Evolutionary conservation across 805 yeast species (phyloP), one percentile per base, ranked within the genome.

Genomic region (Myxozyma kluyveri): DNA sequence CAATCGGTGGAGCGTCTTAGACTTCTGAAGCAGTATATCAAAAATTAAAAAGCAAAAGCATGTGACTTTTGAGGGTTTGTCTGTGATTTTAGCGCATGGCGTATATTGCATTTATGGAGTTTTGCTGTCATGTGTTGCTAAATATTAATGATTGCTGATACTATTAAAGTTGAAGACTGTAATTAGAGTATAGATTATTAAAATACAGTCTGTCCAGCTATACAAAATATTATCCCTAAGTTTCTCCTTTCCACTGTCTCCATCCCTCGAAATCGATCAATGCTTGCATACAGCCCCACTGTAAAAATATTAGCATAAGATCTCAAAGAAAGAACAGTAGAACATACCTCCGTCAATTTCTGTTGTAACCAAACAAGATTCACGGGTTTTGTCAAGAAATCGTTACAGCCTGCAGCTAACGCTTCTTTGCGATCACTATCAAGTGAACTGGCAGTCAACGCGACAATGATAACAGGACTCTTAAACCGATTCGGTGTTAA

Each of bases 381-480:
- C 6, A 93, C 98, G 0, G 99, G 99, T 61, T 93, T 93, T 7
- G 97, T 93, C 61, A 93, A 71, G 71, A 85, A 93, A 69, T 93
- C 99, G 65, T 93, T 93, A 70, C 99, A 93, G 42, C 99, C 99
- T 2, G 98, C 96, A 26, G 95, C 86, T 49, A 93, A 74, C 0
- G 99, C 99, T 63, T 88, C 87, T 56, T 88, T 83, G 66, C 86
- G 83, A 69, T 90, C 98, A 27, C 83, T 83, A 12, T 84, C 81
- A 26, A 93, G 79, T 17, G 93, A 86, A 5, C 93, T 83, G 0
- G 99, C 99, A 1, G 99, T 93, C 46, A 93, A 72, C 0, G 99
- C 99, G 19, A 93, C 99, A 47, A 93, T 91, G 50, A 93, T 93
- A n/a, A 95, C 96, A 0, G 99, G 99, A 0, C 95, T 84, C 58